phyloP scores from a whole-genome alignment of 306 rosid genomes.

The Pterocarpus macrocarpus region DNA sequence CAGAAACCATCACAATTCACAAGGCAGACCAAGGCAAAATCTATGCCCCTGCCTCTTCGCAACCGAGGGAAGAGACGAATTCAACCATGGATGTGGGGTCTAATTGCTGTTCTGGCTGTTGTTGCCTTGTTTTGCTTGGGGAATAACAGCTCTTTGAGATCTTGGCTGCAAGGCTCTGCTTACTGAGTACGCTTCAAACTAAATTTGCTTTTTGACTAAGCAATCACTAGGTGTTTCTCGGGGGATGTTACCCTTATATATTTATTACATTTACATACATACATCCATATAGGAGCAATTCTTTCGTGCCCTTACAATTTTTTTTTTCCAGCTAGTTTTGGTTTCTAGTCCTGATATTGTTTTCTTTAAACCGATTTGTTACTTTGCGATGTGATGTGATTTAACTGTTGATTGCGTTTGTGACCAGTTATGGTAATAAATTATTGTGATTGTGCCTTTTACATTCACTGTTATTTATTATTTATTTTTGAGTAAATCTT shows the following conservation, averaged over 20 bases:
- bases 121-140: constrained; percentile 64
- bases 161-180: constrained; percentile 53
- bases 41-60: constrained; percentile 75
- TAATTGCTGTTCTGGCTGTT: constrained; percentile 47
- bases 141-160: constrained; percentile 54
- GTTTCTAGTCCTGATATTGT: constrained; percentile 34
- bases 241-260: constrained; percentile 62
- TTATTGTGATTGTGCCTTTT: constrained; percentile 48
- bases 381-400: constrained; percentile 42
- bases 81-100: constrained; percentile 86
- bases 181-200: constrained; percentile 53
- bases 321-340: constrained; percentile 58
- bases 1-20: constrained; percentile 63
- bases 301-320: constrained; percentile 55
- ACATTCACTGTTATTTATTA: neutral
- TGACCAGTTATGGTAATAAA: constrained; percentile 52
- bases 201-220: constrained; percentile 45
- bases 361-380: constrained; percentile 47
- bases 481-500: neutral
- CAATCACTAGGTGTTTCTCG: constrained; percentile 42
- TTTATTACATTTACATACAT: constrained; percentile 37
- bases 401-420: constrained; percentile 41
- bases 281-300: constrained; percentile 62
- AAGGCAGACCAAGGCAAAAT: constrained; percentile 65
- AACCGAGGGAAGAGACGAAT: constrained; percentile 77